phyloP scores from a whole-genome alignment of 345 rosid genomes.

The Lumnitzera littorea region DNA sequence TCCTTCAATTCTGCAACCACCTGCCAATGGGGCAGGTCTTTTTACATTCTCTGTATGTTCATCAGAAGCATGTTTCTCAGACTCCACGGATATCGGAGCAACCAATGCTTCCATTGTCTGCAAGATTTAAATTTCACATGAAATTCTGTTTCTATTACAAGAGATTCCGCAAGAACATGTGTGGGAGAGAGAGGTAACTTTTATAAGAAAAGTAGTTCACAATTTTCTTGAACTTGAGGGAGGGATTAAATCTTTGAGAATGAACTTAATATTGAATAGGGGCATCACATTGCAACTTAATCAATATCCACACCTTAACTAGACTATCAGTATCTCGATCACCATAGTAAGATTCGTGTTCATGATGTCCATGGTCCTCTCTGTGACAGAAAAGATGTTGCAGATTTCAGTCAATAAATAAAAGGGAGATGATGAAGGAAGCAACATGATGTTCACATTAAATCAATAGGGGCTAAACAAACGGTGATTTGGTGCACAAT shows the following conservation, averaged over 20 bases:
- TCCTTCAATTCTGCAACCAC: slow-evolving; percentile 98
- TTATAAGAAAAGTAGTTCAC: too few species aligned
- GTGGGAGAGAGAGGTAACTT: background rate
- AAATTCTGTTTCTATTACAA: background rate
- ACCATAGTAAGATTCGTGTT: slow-evolving; percentile 98
- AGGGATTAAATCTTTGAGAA: background rate
- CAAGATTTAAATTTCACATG: background rate
- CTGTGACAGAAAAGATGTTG: slow-evolving; percentile 30
- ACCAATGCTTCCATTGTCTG: slow-evolving; percentile 74
- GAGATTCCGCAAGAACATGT: background rate
- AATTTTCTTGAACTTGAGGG: too few species aligned
- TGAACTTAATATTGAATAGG: background rate
- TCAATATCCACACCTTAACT: slow-evolving; percentile 52
- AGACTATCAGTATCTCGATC: slow-evolving; percentile 95
- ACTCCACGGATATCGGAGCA: slow-evolving; percentile 54
- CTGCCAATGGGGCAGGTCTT: slow-evolving; percentile 78
- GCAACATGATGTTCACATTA: background rate
- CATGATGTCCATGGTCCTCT: slow-evolving; percentile 86
- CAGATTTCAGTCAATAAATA: slow-evolving; percentile 2
- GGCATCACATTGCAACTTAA: background rate
- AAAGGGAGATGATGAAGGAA: background rate
- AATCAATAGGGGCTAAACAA: too few species aligned
- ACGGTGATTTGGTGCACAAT: too few species aligned
- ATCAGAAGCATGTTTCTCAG: slow-evolving; percentile 44
- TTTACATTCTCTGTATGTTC: slow-evolving; percentile 35